Conservation (phyloP, 2,329 filamentous ascomycete species). For the Penicillium occitanis region DNA sequence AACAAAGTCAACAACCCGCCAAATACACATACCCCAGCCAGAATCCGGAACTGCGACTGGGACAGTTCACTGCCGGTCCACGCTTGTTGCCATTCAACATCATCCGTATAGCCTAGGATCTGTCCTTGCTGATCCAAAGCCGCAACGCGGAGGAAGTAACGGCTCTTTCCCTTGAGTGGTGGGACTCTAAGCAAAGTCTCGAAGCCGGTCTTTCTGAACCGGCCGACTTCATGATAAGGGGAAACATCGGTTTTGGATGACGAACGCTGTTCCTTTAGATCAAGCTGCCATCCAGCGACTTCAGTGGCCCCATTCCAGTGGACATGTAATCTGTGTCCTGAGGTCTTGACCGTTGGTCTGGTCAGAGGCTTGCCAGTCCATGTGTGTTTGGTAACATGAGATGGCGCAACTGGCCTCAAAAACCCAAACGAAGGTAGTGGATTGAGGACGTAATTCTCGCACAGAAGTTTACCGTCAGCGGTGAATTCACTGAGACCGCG, state of each 20-base stretch:
- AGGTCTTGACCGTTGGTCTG: constrained; percentile 27
- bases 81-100: constrained; percentile 7
- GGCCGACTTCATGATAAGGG: constrained; percentile 14
- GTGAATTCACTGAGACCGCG: constrained; percentile 54
- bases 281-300: constrained; percentile 33
- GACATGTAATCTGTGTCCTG: constrained; percentile 36
- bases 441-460: constrained; percentile 39
- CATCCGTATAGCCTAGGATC: constrained; percentile 3
- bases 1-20: constrained; percentile 11
- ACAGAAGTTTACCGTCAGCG: constrained; percentile 51
- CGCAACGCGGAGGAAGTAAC: constrained; percentile 25
- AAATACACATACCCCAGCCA: constrained; percentile 10
- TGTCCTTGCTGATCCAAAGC: constrained; percentile 24
- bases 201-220: constrained; percentile 31
- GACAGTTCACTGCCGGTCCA: constrained; percentile 15
- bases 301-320: constrained; percentile 52
- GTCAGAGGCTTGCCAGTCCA: constrained; percentile 55
- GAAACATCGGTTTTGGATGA: constrained; percentile 7
- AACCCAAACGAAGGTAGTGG: constrained; percentile 40
- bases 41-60: constrained; percentile 3
- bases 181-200: constrained; percentile 32
- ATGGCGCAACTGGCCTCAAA: constrained; percentile 49
- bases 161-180: constrained; percentile 16
- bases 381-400: constrained; percentile 54
- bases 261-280: constrained; percentile 15